Base-by-base conservation (phyloP, 202 grass and related monocot genomes). In the Schoenoplectus triqueter region DNA sequence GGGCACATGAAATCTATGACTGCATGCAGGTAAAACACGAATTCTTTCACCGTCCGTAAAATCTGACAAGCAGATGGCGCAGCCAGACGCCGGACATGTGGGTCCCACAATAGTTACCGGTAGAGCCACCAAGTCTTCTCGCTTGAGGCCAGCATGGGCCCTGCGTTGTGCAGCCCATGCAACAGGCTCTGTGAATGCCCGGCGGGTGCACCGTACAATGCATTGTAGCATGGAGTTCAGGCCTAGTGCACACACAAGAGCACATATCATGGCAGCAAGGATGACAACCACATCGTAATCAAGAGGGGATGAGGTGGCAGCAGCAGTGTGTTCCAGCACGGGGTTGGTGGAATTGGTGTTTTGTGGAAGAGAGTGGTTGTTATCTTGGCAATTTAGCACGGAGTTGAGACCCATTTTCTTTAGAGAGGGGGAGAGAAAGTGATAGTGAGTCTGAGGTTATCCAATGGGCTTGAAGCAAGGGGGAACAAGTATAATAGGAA, bases 161-260 rank as follows among this genome's bases (percentile, higher is more conserved):
- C 91, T 87, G 66, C 89, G 86, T 66, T 82, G 87, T 57, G 73
- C 85, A 11, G 73, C 87, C 92, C 90, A 95, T 0, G 42, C 86
- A 3, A 56, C 87, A 0, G 92, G 90, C 66, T 87, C 88, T 79
- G 87, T 46, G 45, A 95, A 69, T 15, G 90, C 84, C 11, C 86
- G 86, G 61, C 89, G 89, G 67, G 91, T 81, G 87, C 93, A 93
- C 44, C 87, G 91, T 22, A 86, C 87, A 41, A 93, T 89, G 84
- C 93, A 95, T 56, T 90, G 87, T 69, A 95, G 89, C 87, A 91
- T 91, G 55, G 91, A 84, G 84, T 95, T 95, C 73, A 95, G 84
- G 60, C 93, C 93, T 54, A 93, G 69, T 40, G 78, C 93, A 82
- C 93, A 95, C 56, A 95, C 87, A 68, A 95, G 90, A 4, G 93